Evolutionary conservation across 164 flowering plant species (phyloP).

Genomic region (Kingdonia uniflora): DNA sequence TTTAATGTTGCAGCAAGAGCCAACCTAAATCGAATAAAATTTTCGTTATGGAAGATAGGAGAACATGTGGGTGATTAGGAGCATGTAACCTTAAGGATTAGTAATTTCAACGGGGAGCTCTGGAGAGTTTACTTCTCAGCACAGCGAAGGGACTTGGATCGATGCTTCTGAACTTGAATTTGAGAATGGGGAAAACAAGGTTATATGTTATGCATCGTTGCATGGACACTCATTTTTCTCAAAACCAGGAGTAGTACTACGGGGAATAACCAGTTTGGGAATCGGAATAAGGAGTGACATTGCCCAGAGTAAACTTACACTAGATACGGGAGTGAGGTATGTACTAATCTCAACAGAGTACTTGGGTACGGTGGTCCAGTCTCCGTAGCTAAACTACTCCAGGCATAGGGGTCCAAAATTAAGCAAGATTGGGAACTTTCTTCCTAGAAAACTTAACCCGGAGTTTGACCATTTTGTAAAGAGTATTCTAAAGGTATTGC

Average conservation of each 20-base stretch:
- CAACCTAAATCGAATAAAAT: conserved; percentile 20
- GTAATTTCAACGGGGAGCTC: conserved; percentile 45
- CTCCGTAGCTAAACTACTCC: conserved; percentile 25
- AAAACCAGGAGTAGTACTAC: conserved; percentile 26
- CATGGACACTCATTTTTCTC: conserved; percentile 39
- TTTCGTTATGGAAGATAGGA: conserved; percentile 37
- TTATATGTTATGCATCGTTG: conserved; percentile 29
- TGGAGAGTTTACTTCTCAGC: conserved; percentile 30
- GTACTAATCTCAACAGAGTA: conserved; percentile 21
- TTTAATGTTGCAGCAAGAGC: conserved; percentile 49
- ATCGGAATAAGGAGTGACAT: conserved; percentile 41
- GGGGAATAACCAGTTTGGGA: conserved; percentile 14
- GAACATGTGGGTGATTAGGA: conserved; percentile 65
- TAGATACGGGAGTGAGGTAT: conserved; percentile 22
- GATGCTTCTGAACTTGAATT: conserved; percentile 29
- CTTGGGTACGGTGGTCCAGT: conserved; percentile 17
- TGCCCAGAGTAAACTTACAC: conserved; percentile 15
- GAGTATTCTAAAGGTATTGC: conserved; percentile 18
- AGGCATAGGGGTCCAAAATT: conserved; percentile 30
- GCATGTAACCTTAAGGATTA: conserved; percentile 40
- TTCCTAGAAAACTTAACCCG: conserved; percentile 14
- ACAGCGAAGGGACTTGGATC: conserved; percentile 34
- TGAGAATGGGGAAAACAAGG: conserved; percentile 21
- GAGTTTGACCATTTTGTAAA: conserved; percentile 12
- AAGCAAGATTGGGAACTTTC: conserved; percentile 12